Conservation (phyloP, 2,329 filamentous ascomycete species). For the Fusarium lateritium region DNA sequence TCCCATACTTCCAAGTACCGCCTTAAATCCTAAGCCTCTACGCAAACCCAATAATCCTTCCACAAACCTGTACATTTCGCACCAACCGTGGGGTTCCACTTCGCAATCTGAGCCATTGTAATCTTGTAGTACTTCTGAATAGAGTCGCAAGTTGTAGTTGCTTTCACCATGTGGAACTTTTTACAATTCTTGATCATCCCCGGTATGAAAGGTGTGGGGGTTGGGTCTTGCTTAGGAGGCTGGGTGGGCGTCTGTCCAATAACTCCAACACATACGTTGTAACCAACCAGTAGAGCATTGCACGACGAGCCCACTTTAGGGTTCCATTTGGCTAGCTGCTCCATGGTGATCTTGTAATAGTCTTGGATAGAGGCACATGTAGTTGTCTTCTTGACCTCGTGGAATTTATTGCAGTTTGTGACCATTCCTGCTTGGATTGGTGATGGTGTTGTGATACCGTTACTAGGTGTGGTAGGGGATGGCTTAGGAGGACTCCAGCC, state of each 20-base stretch:
- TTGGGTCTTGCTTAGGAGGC: neutral
- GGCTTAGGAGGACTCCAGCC: neutral
- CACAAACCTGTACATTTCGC: too few relatives aligned
- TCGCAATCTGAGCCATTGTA: neutral
- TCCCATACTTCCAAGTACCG: too few relatives aligned
- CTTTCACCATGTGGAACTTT: neutral
- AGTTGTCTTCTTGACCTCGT: neutral
- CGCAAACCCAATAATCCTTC: too few relatives aligned
- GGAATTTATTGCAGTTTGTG: neutral
- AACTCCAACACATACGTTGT: too few relatives aligned
- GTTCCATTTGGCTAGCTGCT: neutral
- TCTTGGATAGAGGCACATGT: constrained; percentile 1
- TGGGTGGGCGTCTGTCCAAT: too few relatives aligned
- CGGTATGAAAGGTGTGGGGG: neutral
- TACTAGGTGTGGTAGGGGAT: neutral
- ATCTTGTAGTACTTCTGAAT: constrained; percentile 5
- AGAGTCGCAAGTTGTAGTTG: constrained; percentile 1
- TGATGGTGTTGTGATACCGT: neutral
- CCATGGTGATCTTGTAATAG: constrained; percentile 1
- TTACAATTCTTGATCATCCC: neutral
- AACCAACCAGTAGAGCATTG: too few relatives aligned
- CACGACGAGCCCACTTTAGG: neutral
- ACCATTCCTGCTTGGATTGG: neutral
- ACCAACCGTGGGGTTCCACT: neutral
- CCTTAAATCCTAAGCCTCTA: too few relatives aligned